phyloP scores from a whole-genome alignment of 768 basidiomycete genomes.

The Polyporus arcularius region DNA sequence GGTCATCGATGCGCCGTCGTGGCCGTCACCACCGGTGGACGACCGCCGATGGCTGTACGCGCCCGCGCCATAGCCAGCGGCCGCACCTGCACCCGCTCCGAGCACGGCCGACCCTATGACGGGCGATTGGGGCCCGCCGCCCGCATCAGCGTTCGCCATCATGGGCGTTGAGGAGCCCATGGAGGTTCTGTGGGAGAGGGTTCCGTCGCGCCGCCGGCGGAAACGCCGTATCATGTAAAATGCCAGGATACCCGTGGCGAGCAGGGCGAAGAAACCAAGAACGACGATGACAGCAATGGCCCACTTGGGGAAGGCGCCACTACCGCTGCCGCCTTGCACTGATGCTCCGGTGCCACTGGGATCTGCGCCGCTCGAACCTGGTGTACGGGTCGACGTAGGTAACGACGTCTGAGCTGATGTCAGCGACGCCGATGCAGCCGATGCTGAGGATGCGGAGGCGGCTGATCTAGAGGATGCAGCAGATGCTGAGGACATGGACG shows the following conservation, averaged over 20 bases:
- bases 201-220: constrained; percentile 48
- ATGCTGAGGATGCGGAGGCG: constrained; percentile 31
- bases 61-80: constrained; percentile 28
- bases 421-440: constrained; percentile 26
- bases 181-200: constrained; percentile 62
- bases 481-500: constrained; percentile 54
- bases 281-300: constrained; percentile 90
- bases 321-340: constrained; percentile 45
- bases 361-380: constrained; percentile 21
- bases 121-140: constrained; percentile 47
- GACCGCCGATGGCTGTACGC: constrained; percentile 35
- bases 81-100: constrained; percentile 28
- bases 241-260: constrained; percentile 62
- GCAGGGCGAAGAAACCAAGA: constrained; percentile 81
- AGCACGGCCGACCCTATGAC: constrained; percentile 39
- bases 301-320: constrained; percentile 75
- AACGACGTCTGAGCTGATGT: not conserved
- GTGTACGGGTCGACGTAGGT: constrained; percentile 21
- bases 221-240: constrained; percentile 76
- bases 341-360: constrained; percentile 21
- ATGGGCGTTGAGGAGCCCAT: constrained; percentile 83
- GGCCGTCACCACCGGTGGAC: constrained; percentile 34
- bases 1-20: constrained; percentile 73
- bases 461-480: constrained; percentile 42
- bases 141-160: constrained; percentile 62